Conservation (phyloP, 2,329 filamentous ascomycete species). For the Alternaria arbusti region DNA sequence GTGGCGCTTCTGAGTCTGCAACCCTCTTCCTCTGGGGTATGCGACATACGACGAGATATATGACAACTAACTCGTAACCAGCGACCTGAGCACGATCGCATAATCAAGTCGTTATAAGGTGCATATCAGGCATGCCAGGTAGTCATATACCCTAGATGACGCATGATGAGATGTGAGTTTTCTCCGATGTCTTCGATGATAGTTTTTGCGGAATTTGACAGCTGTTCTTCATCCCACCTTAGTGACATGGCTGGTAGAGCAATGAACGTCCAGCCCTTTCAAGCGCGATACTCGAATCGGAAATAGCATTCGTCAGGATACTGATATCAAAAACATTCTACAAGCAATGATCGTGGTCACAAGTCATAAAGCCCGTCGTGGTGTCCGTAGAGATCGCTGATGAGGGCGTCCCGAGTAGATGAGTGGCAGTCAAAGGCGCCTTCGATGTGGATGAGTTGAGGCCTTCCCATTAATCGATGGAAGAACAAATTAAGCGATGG, state of each 20-base stretch:
- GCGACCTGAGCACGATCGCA: neutral
- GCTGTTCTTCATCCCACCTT: neutral
- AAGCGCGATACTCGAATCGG: neutral
- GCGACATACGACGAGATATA: neutral
- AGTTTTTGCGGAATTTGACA: neutral
- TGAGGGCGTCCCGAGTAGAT: neutral
- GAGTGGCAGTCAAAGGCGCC: neutral
- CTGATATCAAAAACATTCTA: neutral
- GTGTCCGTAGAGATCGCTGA: neutral
- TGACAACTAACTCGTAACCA: neutral
- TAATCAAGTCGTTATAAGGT: neutral
- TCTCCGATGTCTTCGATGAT: neutral
- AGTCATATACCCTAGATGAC: neutral
- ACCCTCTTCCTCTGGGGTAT: neutral
- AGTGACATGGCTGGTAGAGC: neutral
- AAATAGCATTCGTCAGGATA: neutral
- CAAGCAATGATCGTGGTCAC: neutral
- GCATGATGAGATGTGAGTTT: neutral
- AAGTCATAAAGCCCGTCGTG: neutral
- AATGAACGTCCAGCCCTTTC: neutral
- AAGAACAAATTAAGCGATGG: neutral
- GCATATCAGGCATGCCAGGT: neutral
- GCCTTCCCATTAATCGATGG: neutral
- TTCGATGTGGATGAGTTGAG: neutral
- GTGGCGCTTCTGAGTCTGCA: conserved; percentile 1